A percentile compares a stretch with the other conserved stretches of the same genome.
phyloP scores from a whole-genome alignment of 306 rosid species.

The Adenanthera pavonina region DNA sequence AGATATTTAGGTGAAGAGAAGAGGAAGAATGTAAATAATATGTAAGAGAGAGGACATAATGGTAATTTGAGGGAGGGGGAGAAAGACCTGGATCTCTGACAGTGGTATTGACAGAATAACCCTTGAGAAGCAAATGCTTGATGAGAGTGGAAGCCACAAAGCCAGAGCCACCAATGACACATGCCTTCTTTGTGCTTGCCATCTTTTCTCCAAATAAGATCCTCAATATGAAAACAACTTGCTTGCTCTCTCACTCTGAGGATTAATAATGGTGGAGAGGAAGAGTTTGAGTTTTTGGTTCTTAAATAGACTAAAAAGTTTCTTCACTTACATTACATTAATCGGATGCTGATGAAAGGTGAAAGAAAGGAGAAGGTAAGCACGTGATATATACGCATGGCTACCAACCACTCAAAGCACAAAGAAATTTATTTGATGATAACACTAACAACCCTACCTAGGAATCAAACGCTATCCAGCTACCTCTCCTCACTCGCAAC shows the following conservation, averaged over 20 bases:
- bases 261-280: neutral
- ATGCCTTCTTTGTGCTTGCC: conserved; percentile 56
- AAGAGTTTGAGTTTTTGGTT: neutral
- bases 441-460: too few species aligned
- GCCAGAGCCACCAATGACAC: conserved; percentile 81
- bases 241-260: neutral
- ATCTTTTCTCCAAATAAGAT: neutral
- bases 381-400: neutral
- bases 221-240: too few species aligned
- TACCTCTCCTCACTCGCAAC: neutral
- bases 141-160: conserved; percentile 68
- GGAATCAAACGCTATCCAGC: neutral
- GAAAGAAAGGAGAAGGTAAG: neutral
- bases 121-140: conserved; percentile 70
- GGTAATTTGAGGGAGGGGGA: neutral
- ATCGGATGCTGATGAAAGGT: too few species aligned
- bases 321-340: too few species aligned
- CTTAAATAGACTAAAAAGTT: neutral
- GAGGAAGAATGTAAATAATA: neutral
- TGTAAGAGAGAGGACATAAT: too few species aligned
- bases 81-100: conserved; percentile 70
- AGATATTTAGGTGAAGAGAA: neutral
- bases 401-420: neutral
- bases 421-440: neutral
- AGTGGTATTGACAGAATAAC: conserved; percentile 75